phyloP scores from a whole-genome alignment of 352 stramenopile genomes.

The Globisporangium recalcitrans region DNA sequence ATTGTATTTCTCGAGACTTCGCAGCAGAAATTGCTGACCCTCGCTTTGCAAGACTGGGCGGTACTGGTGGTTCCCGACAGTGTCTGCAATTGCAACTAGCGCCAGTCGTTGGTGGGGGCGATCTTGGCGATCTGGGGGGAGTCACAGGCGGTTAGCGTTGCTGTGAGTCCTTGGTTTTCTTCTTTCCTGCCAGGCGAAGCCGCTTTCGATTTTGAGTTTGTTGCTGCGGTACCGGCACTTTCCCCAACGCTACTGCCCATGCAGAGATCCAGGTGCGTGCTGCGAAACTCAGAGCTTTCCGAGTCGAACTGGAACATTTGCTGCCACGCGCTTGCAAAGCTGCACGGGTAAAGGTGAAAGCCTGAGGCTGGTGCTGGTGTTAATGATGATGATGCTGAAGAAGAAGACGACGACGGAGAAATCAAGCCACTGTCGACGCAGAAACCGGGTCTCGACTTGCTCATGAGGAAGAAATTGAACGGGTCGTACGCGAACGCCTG shows the following conservation, averaged over 20 bases:
- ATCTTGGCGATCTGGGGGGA: not conserved
- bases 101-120: not conserved
- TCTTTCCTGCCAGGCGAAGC: not conserved
- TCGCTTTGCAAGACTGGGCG: not conserved
- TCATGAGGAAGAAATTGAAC: slow-evolving; percentile 12
- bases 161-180: not conserved
- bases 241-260: slow-evolving; percentile 6
- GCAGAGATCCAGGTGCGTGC: slow-evolving; percentile 2
- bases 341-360: slow-evolving; percentile 2
- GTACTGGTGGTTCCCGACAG: not conserved
- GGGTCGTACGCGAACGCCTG: slow-evolving; percentile 15
- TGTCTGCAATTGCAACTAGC: not conserved
- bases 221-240: not conserved
- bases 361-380: not conserved
- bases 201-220: not conserved
- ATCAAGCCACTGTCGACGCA: slow-evolving; percentile 13
- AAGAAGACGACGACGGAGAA: not conserved
- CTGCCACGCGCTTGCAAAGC: not conserved
- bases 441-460: not conserved
- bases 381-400: not conserved
- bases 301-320: slow-evolving; percentile 11
- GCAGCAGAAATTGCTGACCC: slow-evolving; percentile 7
- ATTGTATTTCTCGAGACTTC: slow-evolving; percentile 8
- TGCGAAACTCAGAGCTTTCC: not conserved
- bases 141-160: not conserved